These are phyloP conservation scores for Hymenoscyphus infarciens DNA, from an alignment of 2,329 filamentous ascomycete genomes.

Conservation along the genomic window DNA sequence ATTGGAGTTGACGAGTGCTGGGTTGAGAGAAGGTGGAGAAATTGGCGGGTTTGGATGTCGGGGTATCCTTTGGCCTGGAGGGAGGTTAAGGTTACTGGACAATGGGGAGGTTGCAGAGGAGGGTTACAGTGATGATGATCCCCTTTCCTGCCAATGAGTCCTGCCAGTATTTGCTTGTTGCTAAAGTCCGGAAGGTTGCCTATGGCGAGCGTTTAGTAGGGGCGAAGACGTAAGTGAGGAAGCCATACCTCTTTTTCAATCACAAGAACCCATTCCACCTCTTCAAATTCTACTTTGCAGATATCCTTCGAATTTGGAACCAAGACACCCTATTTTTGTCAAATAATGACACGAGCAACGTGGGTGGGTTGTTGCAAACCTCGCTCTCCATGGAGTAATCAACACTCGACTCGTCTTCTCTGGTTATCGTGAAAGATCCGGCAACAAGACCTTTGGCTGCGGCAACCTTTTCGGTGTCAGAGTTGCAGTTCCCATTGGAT, in stretches of 20 bases:
- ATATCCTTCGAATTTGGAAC: conserved; percentile 55
- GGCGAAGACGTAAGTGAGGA: neutral
- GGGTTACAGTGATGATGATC: conserved; percentile 61
- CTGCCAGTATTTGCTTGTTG: conserved; percentile 53
- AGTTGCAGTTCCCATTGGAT: too few relatives aligned
- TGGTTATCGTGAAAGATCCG: conserved; percentile 51
- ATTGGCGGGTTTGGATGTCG: conserved; percentile 65
- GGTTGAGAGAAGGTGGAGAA: conserved; percentile 54
- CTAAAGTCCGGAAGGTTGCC: conserved; percentile 72
- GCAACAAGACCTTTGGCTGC: conserved; percentile 68
- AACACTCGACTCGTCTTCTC: conserved; percentile 43
- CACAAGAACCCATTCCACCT: conserved; percentile 62
- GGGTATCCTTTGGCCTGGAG: conserved; percentile 76
- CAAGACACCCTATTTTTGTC: conserved; percentile 47
- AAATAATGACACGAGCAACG: conserved; percentile 32
- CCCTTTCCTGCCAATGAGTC: conserved; percentile 50
- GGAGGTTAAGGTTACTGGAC: neutral
- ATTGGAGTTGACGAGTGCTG: conserved; percentile 52
- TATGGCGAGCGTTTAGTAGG: conserved; percentile 36
- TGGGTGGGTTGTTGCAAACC: conserved; percentile 29
- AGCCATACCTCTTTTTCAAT: conserved; percentile 70
- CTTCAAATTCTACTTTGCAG: conserved; percentile 46
- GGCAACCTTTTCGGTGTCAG: conserved; percentile 53
- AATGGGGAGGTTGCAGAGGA: neutral
- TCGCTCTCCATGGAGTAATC: conserved; percentile 40